Evolutionary conservation across 2,329 filamentous ascomycete species (phyloP), one percentile per base, ranked within the genome.

Genomic region (Aspergillus melleus): DNA sequence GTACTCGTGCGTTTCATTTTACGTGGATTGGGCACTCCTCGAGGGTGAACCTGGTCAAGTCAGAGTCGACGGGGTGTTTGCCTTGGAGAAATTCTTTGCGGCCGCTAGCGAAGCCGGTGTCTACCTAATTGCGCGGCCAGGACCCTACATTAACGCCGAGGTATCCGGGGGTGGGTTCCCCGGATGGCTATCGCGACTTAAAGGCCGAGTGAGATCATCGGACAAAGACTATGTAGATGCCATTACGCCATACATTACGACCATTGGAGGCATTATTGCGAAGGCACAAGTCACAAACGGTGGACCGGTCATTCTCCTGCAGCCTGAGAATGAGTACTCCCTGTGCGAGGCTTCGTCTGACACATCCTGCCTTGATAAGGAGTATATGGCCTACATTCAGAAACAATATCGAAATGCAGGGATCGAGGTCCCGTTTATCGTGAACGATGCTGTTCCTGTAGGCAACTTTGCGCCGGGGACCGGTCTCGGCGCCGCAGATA

Each of bases 241-340:
- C 0, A 91, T 88, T 0, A 29, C 19, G 3, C 52, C 55, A 0
- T 64, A 60, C 5, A 60, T 64, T n/a, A 6, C 29, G 3, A 81
- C 86, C 6, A 87, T 94, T 59, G 88, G 89, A 2, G 83, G 85
- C 4, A 64, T 65, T 2, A 67, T 68, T 44, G 59, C 57, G 1
- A 20, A 44, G 4, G 86, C 85, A 0, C 90, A 94, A 68, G 92
- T 94, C 67, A 92, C 89, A 1, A 89, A 91, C 54, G 90, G 89
- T 0, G 91, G 91, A 0, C 90, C 90, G 0, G 83, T 95, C 2
- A 90, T 94, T 59, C 75, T 93, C 2, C 81, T 90, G 26, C 91
- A 95, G 70, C 87, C 89, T 0, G 90, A 95, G 72, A 95, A 94
- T 63, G 90, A 94, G 72, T 92, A 92, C 70, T 86, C 84, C 1